Base-by-base conservation (phyloP, 176 grass and related monocot species). In the Elymus sibiricus region DNA sequence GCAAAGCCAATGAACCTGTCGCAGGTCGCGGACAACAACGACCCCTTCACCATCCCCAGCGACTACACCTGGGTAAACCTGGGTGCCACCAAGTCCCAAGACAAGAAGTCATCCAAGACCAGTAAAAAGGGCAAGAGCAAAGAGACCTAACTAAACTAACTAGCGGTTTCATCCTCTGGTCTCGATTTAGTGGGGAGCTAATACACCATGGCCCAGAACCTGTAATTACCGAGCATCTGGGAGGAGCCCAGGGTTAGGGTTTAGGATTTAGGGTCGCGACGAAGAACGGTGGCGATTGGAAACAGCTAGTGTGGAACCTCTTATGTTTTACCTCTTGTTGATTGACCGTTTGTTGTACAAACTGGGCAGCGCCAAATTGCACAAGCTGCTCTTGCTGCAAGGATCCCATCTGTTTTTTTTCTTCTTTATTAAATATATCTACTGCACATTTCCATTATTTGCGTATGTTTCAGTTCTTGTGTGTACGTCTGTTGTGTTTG, bases 31-130 rank as follows among this genome's bases (percentile, higher is more conserved):
- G 97, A 96, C 78, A 92, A 87, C n/a, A 9, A 88, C 0, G 92
- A 99, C 29, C 94, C 97, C 11, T 99, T 99, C 84, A 87, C 79
- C 4, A 91, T 99, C 64, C 92, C 92, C 5, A 92, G 84, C 19
- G 87, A 94, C 84, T 99, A 94, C 79, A 93, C 88, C 84, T 99
- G 97, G 97, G 87, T 95, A 24, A 91, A 49, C 79, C 79, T 86
- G 16, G 89, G 90, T 66, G 90, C 92, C 34, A 99, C 88, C 40
- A 99, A 92, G 78, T 88, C 55, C 66, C 87, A 93, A 19, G 88
- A 89, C 68, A 90, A 86, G 81, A 98, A 88, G 47, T 85, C 84
- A 53, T 90, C 86, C 71, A 94, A 95, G 80, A 80, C 88, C 9
- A 11, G 43, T 64, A 96, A 85, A 62, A 94, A 89, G 81, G 90